Percentiles rank a stretch among this genome's conserved stretches.
Evolutionary conservation across 495 filamentous ascomycete genomes (phyloP).

Genomic region (Eremomyces bilateralis): DNA sequence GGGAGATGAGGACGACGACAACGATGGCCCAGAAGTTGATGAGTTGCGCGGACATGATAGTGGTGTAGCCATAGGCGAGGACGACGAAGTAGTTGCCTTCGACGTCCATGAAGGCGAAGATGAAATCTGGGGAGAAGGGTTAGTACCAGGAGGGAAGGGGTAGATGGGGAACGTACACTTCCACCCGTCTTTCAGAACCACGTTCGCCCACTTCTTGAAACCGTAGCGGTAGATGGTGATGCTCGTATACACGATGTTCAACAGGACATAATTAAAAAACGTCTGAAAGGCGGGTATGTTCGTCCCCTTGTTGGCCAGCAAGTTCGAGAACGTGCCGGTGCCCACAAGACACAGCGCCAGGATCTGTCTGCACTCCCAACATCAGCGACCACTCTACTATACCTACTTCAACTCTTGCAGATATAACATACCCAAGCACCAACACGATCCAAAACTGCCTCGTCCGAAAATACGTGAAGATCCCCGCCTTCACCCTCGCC

Average conservation of each 20-base stretch:
- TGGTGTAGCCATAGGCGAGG: conserved; percentile 82
- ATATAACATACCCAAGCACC: conserved; percentile 37
- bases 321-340: conserved; percentile 68
- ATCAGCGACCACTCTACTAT: conserved; percentile 2
- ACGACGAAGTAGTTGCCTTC: conserved; percentile 97
- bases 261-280: conserved; percentile 78
- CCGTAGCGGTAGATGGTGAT: conserved; percentile 71
- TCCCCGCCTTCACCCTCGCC: conserved; percentile 27
- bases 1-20: conserved; percentile 70
- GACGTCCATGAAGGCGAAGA: conserved; percentile 81
- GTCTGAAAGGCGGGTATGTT: conserved; percentile 95
- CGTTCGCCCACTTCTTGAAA: conserved; percentile 37
- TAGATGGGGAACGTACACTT: conserved; percentile 31
- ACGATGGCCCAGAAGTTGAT: conserved; percentile 99
- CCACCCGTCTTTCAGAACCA: conserved; percentile 59
- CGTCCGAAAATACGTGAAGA: conserved; percentile 65
- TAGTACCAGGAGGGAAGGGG: conserved; percentile 2
- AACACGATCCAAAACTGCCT: conserved; percentile 73
- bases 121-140: conserved; percentile 35
- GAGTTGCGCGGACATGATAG: conserved; percentile 72
- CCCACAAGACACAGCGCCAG: conserved; percentile 73
- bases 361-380: conserved; percentile 35
- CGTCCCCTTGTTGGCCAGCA: conserved; percentile 45
- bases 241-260: conserved; percentile 61
- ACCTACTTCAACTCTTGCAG: neutral